Base-by-base conservation (phyloP, 148 eudicot genomes). In the Cornus florida region DNA sequence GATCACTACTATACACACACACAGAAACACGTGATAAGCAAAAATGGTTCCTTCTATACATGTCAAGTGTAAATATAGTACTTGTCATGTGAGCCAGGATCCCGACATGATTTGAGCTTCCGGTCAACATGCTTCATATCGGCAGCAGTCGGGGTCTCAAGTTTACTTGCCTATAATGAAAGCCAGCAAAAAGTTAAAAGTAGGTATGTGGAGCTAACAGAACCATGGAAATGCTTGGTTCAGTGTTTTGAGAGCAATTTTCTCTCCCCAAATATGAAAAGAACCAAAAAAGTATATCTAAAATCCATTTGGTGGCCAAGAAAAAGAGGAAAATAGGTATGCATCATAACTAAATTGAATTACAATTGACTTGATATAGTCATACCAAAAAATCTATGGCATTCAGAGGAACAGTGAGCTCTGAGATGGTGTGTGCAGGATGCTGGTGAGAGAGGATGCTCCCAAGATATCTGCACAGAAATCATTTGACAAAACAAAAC, bases 81-180 rank as follows among this genome's bases (percentile, higher is more conserved):
- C 99, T 94, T 95, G 77, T 95, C 97, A 79, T 91, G 95, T 75
- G 97, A 93, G 78, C 93, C 88, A 31, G 90, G 85, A 43, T 95
- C 97, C 80, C 89, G 89, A 80, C 97, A 95, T n/a, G n/a, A n/a
- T n/a, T n/a, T n/a, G n/a, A n/a, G n/a, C n/a, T n/a, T n/a, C n/a
- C n/a, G n/a, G n/a, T n/a, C n/a, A n/a, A n/a, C n/a, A n/a, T n/a
- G n/a, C n/a, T n/a, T n/a, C n/a, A n/a, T n/a, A n/a, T n/a, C n/a
- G n/a, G n/a, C n/a, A n/a, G n/a, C n/a, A n/a, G n/a, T n/a, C n/a
- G n/a, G n/a, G n/a, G n/a, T n/a, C n/a, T n/a, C n/a, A n/a, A n/a
- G n/a, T n/a, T n/a, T n/a, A n/a, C n/a, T n/a, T n/a, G n/a, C n/a
- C n/a, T n/a, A n/a, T n/a, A n/a, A n/a, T n/a, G n/a, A n/a, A n/a